A percentile compares a stretch with the other conserved stretches of the same genome.
Evolutionary conservation across 2,329 filamentous ascomycete species (phyloP).

Genomic region (Aspergillus floridensis): DNA sequence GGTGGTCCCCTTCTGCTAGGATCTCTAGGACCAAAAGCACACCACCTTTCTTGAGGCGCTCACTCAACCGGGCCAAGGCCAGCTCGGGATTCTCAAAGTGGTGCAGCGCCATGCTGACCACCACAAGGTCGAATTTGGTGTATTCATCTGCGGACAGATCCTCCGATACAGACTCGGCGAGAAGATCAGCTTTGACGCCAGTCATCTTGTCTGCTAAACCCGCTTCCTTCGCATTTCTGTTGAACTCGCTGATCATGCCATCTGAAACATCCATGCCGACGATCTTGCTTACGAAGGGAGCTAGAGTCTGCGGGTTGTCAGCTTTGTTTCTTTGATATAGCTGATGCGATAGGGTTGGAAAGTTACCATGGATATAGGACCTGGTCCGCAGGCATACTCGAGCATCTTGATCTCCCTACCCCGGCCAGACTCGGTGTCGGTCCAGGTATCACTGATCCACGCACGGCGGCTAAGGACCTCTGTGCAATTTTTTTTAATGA

Average conservation of each 20-base stretch:
- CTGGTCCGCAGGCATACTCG: constrained; percentile 76
- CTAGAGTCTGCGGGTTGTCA: constrained; percentile 48
- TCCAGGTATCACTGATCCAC: constrained; percentile 63
- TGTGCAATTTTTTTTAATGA: constrained; percentile 53
- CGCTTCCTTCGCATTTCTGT: constrained; percentile 53
- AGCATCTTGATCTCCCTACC: constrained; percentile 52
- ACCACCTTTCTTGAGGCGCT: constrained; percentile 64
- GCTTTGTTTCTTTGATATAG: neutral
- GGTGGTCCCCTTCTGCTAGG: constrained; percentile 49
- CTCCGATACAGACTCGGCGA: constrained; percentile 51
- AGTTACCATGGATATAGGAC: constrained; percentile 61
- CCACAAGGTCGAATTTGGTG: constrained; percentile 66
- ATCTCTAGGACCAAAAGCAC: constrained; percentile 69
- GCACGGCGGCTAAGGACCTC: constrained; percentile 54
- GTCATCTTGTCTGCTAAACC: constrained; percentile 56
- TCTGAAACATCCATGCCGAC: constrained; percentile 69
- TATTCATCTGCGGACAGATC: constrained; percentile 61
- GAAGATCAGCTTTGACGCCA: constrained; percentile 59
- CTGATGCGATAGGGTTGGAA: neutral
- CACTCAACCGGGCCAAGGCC: constrained; percentile 57
- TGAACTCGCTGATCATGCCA: constrained; percentile 69
- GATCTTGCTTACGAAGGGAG: constrained; percentile 61
- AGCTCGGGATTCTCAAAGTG: constrained; percentile 65
- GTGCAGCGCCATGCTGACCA: constrained; percentile 63
- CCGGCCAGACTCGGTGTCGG: constrained; percentile 29